These are phyloP conservation scores for Dipteronia sinensis DNA, from an alignment of 345 rosid species.

Conservation along the genomic window DNA sequence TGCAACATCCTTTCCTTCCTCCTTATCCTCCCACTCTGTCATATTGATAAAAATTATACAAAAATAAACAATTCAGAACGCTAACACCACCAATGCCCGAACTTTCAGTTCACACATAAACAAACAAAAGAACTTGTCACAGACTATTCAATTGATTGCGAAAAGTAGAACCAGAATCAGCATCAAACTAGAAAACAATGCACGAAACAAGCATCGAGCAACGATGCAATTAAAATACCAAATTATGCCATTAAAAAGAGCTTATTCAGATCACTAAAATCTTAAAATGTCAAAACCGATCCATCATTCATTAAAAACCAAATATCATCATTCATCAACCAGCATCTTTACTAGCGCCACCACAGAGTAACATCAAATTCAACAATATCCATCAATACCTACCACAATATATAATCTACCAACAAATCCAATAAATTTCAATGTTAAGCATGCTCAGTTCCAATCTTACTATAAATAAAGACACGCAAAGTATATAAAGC, in stretches of 20 bases:
- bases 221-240: neutral
- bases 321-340: too few relatives aligned
- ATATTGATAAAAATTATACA: neutral
- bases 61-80: neutral
- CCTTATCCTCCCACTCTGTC: conserved; percentile 78
- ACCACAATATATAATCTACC: too few relatives aligned
- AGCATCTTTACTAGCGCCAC: too few relatives aligned
- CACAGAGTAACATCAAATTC: too few relatives aligned
- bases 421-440: too few relatives aligned
- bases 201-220: neutral
- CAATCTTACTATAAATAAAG: too few relatives aligned
- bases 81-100: neutral
- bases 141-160: too few relatives aligned
- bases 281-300: neutral
- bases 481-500: too few relatives aligned
- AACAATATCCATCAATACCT: neutral
- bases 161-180: neutral
- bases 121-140: neutral
- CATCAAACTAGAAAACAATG: neutral
- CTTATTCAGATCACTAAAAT: neutral
- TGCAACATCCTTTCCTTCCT: conserved; percentile 68
- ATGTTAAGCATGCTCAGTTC: too few relatives aligned
- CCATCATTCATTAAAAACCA: too few relatives aligned
- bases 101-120: neutral
- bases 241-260: neutral